These are phyloP conservation scores for Pleomassaria siparia DNA, from an alignment of 2,329 filamentous ascomycete genomes.

Conservation along the genomic window DNA sequence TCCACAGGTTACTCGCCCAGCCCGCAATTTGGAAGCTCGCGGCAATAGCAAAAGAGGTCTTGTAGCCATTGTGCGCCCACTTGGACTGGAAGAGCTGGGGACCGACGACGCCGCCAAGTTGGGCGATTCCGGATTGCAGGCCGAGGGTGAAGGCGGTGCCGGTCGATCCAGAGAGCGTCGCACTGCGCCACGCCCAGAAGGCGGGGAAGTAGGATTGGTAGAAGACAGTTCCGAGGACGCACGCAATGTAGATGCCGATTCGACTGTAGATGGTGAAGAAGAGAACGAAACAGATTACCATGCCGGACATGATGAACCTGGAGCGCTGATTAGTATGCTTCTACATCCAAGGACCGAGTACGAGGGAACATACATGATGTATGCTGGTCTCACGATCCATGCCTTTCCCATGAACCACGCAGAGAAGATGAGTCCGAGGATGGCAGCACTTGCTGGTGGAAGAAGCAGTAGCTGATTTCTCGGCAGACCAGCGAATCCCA, in stretches of 20 bases:
- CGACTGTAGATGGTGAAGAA: constrained; percentile 42
- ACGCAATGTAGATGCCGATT: constrained; percentile 47
- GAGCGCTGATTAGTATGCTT: neutral
- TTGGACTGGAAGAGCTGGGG: constrained; percentile 49
- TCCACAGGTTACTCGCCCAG: constrained; percentile 43
- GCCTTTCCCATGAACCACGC: constrained; percentile 46
- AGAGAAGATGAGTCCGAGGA: constrained; percentile 43
- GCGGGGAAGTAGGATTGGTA: constrained; percentile 44
- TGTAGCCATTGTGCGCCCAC: constrained; percentile 47
- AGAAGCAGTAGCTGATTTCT: constrained; percentile 51
- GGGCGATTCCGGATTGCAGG: constrained; percentile 47
- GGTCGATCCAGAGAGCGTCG: constrained; percentile 39
- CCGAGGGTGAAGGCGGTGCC: constrained; percentile 50
- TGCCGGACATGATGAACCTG: constrained; percentile 40
- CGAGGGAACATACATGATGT: constrained; percentile 35
- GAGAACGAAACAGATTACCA: constrained; percentile 48
- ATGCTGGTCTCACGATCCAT: constrained; percentile 45
- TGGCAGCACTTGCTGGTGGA: constrained; percentile 45
- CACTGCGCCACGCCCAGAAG: constrained; percentile 23
- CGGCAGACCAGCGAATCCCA: constrained; percentile 47
- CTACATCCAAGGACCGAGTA: neutral
- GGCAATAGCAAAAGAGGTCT: constrained; percentile 42
- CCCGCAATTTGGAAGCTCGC: constrained; percentile 39
- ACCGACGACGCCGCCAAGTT: constrained; percentile 50
- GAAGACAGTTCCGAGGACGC: constrained; percentile 48